Percentiles rank a stretch among this genome's conserved stretches.
Evolutionary conservation across 495 filamentous ascomycete genomes (phyloP).

Genomic region (Tuber brumale): DNA sequence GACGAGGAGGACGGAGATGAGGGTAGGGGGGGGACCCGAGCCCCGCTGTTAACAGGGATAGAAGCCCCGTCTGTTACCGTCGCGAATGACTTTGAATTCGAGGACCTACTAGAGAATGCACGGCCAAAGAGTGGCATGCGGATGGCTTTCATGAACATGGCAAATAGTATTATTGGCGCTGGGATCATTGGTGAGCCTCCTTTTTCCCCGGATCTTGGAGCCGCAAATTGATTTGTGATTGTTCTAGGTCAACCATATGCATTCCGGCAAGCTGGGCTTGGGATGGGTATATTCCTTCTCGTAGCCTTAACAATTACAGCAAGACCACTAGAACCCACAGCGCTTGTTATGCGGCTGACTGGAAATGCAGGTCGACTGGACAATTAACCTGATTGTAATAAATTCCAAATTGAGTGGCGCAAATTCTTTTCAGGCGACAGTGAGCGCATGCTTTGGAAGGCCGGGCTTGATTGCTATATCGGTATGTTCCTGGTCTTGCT

Average conservation of each 20-base stretch:
- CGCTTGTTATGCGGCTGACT: conserved; percentile 10
- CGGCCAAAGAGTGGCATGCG: conserved; percentile 61
- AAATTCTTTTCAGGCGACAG: conserved; percentile 86
- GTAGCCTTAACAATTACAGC: conserved; percentile 69
- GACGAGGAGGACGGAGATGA: conserved; percentile 41
- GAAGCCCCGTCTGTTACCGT: conserved; percentile 81
- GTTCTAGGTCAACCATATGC: conserved; percentile 75
- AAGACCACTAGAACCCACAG: conserved; percentile 11
- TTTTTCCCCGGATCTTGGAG: not conserved
- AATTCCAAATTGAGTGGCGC: conserved; percentile 92
- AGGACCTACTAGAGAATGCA: conserved; percentile 42
- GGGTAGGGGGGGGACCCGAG: conserved; percentile 42
- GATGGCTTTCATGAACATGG: conserved; percentile 96
- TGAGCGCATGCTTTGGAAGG: conserved; percentile 87
- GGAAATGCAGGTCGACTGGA: conserved; percentile 68
- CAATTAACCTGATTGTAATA: conserved; percentile 88
- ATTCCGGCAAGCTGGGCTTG: conserved; percentile 78
- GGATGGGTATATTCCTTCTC: conserved; percentile 70
- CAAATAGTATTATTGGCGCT: conserved; percentile 95
- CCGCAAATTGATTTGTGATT: conserved; percentile 15
- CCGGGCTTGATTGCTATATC: conserved; percentile 83
- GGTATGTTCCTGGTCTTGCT: conserved; percentile 36
- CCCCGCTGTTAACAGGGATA: conserved; percentile 76
- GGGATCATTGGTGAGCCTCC: conserved; percentile 69
- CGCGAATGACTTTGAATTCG: conserved; percentile 39